Evolutionary conservation across 1,139 yeast species (phyloP).

Genomic region (Pichia sp.): DNA sequence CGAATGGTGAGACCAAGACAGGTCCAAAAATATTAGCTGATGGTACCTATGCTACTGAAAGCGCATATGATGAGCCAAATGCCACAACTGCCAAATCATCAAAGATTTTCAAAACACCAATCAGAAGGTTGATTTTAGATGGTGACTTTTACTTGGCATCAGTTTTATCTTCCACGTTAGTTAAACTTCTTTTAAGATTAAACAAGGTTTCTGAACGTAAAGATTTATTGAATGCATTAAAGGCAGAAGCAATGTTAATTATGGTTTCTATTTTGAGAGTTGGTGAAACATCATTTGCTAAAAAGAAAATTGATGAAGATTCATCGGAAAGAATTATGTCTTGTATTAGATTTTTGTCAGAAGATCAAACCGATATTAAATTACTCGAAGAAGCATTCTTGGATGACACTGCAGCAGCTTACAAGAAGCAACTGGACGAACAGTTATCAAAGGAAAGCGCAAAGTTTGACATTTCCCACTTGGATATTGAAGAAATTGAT

Average conservation of each 20-base stretch:
- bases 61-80: conserved; percentile 48
- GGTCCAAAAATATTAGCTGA: conserved; percentile 91
- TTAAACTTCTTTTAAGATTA: conserved; percentile 79
- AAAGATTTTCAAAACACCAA: conserved; percentile 48
- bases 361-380: conserved; percentile 38
- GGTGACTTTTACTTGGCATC: conserved; percentile 93
- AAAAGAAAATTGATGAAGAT: conserved; percentile 86
- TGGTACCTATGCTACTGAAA: conserved; percentile 97
- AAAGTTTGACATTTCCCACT: conserved; percentile 53
- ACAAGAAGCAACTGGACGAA: conserved; percentile 42
- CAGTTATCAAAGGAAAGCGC: conserved; percentile 53
- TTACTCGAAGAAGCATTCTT: conserved; percentile 67
- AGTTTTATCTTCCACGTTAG: conserved; percentile 79
- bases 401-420: conserved; percentile 83
- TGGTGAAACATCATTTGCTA: conserved; percentile 73
- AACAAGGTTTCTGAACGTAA: conserved; percentile 50
- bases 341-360: conserved; percentile 71
- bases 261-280: conserved; percentile 88
- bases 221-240: conserved; percentile 68
- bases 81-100: conserved; percentile 31
- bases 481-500: conserved; percentile 76
- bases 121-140: conserved; percentile 72
- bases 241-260: conserved; percentile 90
- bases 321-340: conserved; percentile 86
- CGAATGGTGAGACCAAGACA: conserved; percentile 31